phyloP scores from a whole-genome alignment of 768 basidiomycete genomes.

The Lepiota brunneoincarnata region DNA sequence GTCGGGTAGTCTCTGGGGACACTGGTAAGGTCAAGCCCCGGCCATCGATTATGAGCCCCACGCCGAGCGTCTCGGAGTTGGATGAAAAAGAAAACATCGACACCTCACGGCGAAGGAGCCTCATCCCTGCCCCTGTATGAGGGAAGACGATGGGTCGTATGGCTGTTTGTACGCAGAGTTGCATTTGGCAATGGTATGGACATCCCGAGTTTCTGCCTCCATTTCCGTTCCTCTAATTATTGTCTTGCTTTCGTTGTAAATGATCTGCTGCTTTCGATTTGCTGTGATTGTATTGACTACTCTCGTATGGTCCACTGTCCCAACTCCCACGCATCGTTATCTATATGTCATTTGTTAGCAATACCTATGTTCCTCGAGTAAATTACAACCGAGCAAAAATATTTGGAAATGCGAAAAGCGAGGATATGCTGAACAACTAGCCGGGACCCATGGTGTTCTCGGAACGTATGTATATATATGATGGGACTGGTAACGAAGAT shows the following conservation, averaged over 20 bases:
- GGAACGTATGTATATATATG: too few species aligned
- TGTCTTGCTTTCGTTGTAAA: constrained; percentile 7
- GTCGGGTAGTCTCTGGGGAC: constrained; percentile 30
- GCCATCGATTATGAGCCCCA: constrained; percentile 32
- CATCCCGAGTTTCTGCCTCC: background rate
- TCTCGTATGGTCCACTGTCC: background rate
- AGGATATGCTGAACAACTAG: too few species aligned
- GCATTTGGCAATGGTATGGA: constrained; percentile 6
- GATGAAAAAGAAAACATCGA: constrained; percentile 64
- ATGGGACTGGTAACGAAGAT: too few species aligned
- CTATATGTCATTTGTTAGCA: constrained; percentile 6
- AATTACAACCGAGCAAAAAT: background rate
- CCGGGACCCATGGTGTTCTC: too few species aligned
- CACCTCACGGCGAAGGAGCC: constrained; percentile 25
- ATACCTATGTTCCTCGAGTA: background rate
- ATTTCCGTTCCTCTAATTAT: constrained; percentile 1
- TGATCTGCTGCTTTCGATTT: constrained; percentile 1
- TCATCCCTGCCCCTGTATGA: constrained; percentile 29
- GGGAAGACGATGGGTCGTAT: constrained; percentile 7
- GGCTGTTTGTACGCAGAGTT: background rate
- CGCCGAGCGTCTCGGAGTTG: constrained; percentile 38
- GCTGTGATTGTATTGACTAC: constrained; percentile 13
- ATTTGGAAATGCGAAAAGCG: background rate
- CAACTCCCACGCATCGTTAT: constrained; percentile 3
- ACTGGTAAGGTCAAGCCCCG: constrained; percentile 29